Conservation (phyloP, 495 filamentous ascomycete genomes). For the Friedmanniomyces simplex region DNA sequence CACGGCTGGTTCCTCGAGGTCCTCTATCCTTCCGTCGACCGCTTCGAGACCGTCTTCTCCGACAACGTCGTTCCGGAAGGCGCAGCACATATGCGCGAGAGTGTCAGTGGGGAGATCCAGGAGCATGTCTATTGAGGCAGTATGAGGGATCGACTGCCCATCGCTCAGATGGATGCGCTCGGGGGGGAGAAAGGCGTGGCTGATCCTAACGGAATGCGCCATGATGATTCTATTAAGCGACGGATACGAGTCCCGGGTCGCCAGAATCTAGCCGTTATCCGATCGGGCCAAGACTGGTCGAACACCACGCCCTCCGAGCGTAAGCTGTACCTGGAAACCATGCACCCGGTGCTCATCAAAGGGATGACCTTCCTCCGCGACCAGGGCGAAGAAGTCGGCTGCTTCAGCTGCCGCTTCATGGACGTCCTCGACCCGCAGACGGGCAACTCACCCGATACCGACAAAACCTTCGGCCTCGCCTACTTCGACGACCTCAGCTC, state of each 20-base stretch:
- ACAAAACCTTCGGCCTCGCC: constrained; percentile 29
- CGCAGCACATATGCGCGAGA: constrained; percentile 22
- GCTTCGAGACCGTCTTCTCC: constrained; percentile 29
- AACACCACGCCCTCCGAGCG: constrained; percentile 25
- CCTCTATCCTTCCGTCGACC: constrained; percentile 26
- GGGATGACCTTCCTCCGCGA: constrained; percentile 30
- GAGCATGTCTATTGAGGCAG: constrained; percentile 32
- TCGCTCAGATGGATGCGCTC: constrained; percentile 25
- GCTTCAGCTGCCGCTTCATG: constrained; percentile 28
- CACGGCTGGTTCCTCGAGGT: constrained; percentile 31
- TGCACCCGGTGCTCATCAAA: constrained; percentile 26
- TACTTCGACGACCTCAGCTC: constrained; percentile 30
- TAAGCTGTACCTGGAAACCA: constrained; percentile 25
- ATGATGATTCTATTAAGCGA: background rate
- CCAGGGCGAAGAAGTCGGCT: constrained; percentile 25
- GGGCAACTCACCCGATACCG: too few species aligned
- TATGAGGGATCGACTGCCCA: constrained; percentile 28
- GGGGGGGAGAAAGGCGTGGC: constrained; percentile 14
- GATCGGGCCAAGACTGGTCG: constrained; percentile 30
- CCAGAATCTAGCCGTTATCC: constrained; percentile 27
- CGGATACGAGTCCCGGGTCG: constrained; percentile 20
- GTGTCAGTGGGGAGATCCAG: constrained; percentile 17
- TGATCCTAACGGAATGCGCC: background rate
- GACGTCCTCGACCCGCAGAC: constrained; percentile 27
- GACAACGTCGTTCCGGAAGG: constrained; percentile 23